phyloP scores from a whole-genome alignment of 208 protist genomes.

The Trypanosoma boissoni region DNA sequence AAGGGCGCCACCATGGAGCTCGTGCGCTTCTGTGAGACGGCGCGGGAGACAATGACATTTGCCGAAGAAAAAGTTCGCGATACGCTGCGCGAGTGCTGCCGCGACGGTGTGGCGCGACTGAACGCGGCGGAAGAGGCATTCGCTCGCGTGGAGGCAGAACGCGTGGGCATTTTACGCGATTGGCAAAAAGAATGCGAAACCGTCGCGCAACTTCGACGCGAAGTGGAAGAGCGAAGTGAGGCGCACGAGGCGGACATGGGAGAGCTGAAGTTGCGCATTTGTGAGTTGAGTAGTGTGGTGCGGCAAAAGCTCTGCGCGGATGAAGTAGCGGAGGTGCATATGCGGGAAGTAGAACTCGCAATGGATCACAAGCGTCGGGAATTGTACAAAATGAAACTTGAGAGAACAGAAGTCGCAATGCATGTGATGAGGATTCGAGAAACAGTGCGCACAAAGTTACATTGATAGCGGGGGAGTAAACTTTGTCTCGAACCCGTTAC shows the following conservation, averaged over 20 bases:
- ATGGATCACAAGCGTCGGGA: conserved; percentile 39
- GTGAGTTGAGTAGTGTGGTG: conserved; percentile 47
- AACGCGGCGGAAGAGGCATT: conserved; percentile 13
- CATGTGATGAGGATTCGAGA: conserved; percentile 40
- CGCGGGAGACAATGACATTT: background rate
- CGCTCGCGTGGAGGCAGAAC: conserved; percentile 1
- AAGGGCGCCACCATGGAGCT: too few relatives aligned
- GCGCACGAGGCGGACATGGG: conserved; percentile 20
- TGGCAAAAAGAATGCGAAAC: conserved; percentile 20
- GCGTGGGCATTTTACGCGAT: conserved; percentile 8
- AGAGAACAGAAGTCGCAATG: conserved; percentile 30
- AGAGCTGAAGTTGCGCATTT: conserved; percentile 36
- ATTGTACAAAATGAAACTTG: conserved; percentile 27
- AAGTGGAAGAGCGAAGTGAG: conserved; percentile 9
- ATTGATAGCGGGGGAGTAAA: conserved; percentile 11
- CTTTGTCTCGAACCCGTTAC: too few relatives aligned
- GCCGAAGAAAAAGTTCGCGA: background rate
- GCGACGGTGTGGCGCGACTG: conserved; percentile 3
- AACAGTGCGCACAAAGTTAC: conserved; percentile 28
- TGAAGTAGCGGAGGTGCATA: conserved; percentile 45
- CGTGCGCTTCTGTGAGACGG: background rate
- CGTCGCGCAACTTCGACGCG: conserved; percentile 8
- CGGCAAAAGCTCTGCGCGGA: conserved; percentile 57
- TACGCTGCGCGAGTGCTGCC: conserved; percentile 7
- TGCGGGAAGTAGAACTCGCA: conserved; percentile 37